A percentile compares a stretch with the other conserved stretches of the same genome.
phyloP scores from a whole-genome alignment of 192 early-diverging fungal species.

The Linnemannia exigua region DNA sequence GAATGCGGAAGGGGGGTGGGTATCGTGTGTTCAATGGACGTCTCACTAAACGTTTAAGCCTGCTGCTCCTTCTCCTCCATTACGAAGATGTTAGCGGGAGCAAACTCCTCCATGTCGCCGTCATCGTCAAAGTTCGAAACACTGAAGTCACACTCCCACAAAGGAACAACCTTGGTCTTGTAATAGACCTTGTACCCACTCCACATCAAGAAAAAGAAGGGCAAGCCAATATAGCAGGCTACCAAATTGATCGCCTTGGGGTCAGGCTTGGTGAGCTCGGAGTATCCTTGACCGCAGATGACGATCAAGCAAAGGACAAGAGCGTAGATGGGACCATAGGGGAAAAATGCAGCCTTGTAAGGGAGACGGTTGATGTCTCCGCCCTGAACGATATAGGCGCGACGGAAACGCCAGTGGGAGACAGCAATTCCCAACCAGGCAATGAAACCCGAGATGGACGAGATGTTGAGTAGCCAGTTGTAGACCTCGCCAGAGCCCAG shows the following conservation, averaged over 20 bases:
- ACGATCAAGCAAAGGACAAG: conserved; percentile 71
- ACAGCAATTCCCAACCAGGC: conserved; percentile 88
- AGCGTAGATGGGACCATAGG: conserved; percentile 72
- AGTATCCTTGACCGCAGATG: conserved; percentile 71
- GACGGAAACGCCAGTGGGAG: conserved; percentile 86
- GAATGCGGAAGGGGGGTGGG: no score
- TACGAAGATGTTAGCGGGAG: background rate
- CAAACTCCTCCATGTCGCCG: conserved; percentile 10
- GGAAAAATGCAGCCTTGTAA: conserved; percentile 77
- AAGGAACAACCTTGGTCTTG: conserved; percentile 67
- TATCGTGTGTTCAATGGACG: no score
- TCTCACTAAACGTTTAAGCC: no score
- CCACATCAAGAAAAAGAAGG: conserved; percentile 70
- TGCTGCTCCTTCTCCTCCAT: background rate
- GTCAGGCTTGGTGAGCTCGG: conserved; percentile 64
- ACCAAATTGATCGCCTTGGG: conserved; percentile 68
- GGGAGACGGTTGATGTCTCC: conserved; percentile 62
- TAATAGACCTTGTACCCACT: conserved; percentile 71
- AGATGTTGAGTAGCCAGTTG: conserved; percentile 71
- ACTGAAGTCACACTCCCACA: conserved; percentile 70
- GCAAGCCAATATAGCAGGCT: conserved; percentile 66
- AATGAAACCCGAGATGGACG: conserved; percentile 81
- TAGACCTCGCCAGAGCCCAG: conserved; percentile 71
- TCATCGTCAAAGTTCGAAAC: conserved; percentile 5
- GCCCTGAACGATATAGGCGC: conserved; percentile 81